Evolutionary conservation across 208 protist genomes (phyloP).

Genomic region (Vickermania spadyakhi): DNA sequence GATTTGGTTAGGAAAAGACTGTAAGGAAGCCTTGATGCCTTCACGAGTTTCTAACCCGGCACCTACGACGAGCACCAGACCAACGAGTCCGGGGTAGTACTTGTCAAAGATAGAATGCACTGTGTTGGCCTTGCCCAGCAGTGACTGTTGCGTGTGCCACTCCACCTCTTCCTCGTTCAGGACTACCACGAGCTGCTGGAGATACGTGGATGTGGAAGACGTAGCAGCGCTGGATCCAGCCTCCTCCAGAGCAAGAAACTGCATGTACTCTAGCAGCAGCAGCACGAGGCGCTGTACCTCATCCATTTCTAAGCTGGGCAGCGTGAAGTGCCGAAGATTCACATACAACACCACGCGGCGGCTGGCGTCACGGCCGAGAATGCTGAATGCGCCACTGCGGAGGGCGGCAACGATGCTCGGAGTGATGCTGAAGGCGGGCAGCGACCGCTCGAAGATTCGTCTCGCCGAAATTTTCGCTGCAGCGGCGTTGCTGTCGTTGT

Average conservation of each 20-base stretch:
- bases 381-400: background rate
- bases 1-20: slow-evolving; percentile 13
- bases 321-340: slow-evolving; percentile 22
- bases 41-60: slow-evolving; percentile 35
- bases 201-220: slow-evolving; percentile 11
- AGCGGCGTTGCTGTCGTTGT: background rate
- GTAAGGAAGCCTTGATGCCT: slow-evolving; percentile 35
- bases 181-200: slow-evolving; percentile 55
- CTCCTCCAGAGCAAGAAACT: slow-evolving; percentile 13
- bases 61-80: slow-evolving; percentile 38
- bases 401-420: background rate
- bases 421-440: background rate
- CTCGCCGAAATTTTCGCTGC: background rate
- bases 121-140: slow-evolving; percentile 23
- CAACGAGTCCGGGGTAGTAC: slow-evolving; percentile 68
- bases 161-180: slow-evolving; percentile 40
- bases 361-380: slow-evolving; percentile 7
- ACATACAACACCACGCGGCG: slow-evolving; percentile 44
- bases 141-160: slow-evolving; percentile 22
- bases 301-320: slow-evolving; percentile 24
- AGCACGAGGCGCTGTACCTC: slow-evolving; percentile 47
- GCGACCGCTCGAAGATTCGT: background rate
- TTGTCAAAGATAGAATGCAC: slow-evolving; percentile 44
- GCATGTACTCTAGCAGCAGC: slow-evolving; percentile 69
- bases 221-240: slow-evolving; percentile 22